A percentile compares a stretch with the other conserved stretches of the same genome.
These are phyloP conservation scores for Saccharomyces hybrid DNA, from an alignment of 1,139 yeast genomes.

Conservation along the genomic window DNA sequence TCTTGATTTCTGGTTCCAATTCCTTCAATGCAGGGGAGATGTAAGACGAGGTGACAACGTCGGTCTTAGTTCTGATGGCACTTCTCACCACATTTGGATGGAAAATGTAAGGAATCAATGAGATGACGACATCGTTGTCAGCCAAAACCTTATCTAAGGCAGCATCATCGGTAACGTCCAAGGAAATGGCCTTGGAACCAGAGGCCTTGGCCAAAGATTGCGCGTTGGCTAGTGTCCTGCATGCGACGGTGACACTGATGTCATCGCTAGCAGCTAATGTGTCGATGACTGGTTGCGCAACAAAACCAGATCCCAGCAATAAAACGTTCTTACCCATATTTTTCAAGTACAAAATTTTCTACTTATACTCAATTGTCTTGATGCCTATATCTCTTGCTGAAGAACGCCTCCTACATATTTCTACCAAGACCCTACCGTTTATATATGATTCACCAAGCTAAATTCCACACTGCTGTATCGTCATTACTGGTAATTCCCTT, in stretches of 20 bases:
- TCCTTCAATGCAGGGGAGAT: conserved; percentile 85
- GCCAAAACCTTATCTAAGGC: conserved; percentile 74
- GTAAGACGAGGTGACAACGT: conserved; percentile 95
- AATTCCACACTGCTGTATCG: neutral
- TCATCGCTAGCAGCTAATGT: conserved; percentile 70
- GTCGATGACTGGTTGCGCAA: conserved; percentile 97
- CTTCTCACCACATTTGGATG: conserved; percentile 90
- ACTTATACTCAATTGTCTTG: conserved; percentile 24
- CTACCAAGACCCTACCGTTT: neutral
- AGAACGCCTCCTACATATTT: neutral
- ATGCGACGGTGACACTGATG: conserved; percentile 88
- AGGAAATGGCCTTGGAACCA: conserved; percentile 71
- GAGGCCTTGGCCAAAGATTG: conserved; percentile 68
- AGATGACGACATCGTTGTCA: conserved; percentile 76
- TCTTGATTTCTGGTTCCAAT: conserved; percentile 67
- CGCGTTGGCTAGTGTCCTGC: conserved; percentile 86
- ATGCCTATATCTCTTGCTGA: neutral
- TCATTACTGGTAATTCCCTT: neutral
- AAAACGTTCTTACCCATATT: conserved; percentile 46
- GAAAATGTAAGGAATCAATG: conserved; percentile 91
- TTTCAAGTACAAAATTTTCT: neutral
- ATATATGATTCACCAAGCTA: neutral
- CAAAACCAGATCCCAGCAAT: conserved; percentile 93
- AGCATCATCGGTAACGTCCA: conserved; percentile 75
- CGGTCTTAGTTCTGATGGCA: conserved; percentile 83